Conservation (phyloP, 441 rosid genomes). For the Populus hybrid region DNA sequence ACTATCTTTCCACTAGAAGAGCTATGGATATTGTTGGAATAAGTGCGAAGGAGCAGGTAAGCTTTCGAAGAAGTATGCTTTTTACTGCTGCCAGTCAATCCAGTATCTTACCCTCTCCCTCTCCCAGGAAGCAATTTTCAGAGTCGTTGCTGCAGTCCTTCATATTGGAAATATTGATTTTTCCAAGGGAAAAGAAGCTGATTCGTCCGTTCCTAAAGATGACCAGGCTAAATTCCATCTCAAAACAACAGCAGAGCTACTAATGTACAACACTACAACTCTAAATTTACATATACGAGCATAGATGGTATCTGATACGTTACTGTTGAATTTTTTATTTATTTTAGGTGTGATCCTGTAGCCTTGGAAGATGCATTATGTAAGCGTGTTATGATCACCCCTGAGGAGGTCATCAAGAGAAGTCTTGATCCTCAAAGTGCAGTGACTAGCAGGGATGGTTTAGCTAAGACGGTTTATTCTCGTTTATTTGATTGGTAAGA, state of each 20-base stretch:
- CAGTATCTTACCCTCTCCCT: slow-evolving; percentile 22
- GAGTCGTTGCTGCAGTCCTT: slow-evolving; percentile 92
- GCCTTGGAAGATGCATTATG: slow-evolving; percentile 83
- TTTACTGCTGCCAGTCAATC: slow-evolving; percentile 8
- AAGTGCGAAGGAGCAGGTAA: slow-evolving; percentile 84
- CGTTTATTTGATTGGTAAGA: slow-evolving; percentile 77
- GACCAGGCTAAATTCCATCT: slow-evolving; percentile 84
- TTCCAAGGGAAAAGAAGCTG: slow-evolving; percentile 78
- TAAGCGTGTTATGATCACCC: slow-evolving; percentile 89
- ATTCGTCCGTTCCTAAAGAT: slow-evolving; percentile 85
- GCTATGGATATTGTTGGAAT: slow-evolving; percentile 98
- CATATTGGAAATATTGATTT: slow-evolving; percentile 83
- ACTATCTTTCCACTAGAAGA: slow-evolving; percentile 85
- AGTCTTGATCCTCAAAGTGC: slow-evolving; percentile 89
- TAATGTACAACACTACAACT: slow-evolving; percentile 58
- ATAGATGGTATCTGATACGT: slow-evolving; percentile 6
- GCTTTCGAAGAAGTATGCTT: slow-evolving; percentile 12
- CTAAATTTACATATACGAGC: slow-evolving; percentile 11
- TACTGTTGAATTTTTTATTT: slow-evolving; percentile 10
- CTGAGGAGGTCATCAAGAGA: slow-evolving; percentile 84
- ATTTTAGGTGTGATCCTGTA: slow-evolving; percentile 58
- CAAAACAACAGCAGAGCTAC: slow-evolving; percentile 83
- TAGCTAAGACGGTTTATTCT: slow-evolving; percentile 84
- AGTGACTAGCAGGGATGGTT: slow-evolving; percentile 63
- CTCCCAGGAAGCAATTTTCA: slow-evolving; percentile 86